Evolutionary conservation across 139 green algal species (phyloP).

Genomic region (Volvox reticuliferus): DNA sequence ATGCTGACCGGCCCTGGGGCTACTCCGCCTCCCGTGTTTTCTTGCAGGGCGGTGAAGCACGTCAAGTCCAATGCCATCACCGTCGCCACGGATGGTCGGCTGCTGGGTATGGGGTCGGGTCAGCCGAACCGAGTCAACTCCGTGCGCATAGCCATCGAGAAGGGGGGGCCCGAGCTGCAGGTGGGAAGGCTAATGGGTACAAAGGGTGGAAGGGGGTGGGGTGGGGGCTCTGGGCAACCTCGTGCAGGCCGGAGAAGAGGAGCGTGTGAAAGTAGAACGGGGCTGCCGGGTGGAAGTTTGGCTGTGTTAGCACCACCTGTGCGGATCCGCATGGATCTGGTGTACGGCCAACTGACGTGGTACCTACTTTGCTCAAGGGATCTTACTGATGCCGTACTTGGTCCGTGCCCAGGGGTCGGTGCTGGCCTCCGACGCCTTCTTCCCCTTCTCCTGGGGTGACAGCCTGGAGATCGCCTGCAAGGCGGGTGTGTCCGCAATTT

Average conservation of each 20-base stretch:
- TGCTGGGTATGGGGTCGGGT: constrained; percentile 98
- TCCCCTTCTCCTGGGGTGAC: constrained; percentile 98
- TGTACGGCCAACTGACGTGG: too few species aligned
- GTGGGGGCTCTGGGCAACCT: neutral
- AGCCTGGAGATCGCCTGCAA: constrained; percentile 95
- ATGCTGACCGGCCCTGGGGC: too few species aligned
- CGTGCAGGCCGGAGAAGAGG: neutral
- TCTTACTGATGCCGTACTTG: too few species aligned
- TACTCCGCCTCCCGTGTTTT: neutral
- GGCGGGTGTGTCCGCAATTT: constrained; percentile 95
- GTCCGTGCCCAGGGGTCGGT: constrained; percentile 81
- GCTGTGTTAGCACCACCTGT: too few species aligned
- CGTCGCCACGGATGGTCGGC: constrained; percentile 90
- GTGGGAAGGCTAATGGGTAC: constrained; percentile 37
- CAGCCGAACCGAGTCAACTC: constrained; percentile 99
- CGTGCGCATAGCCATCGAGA: constrained; percentile 95
- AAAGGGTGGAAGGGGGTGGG: neutral
- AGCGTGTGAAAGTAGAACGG: neutral
- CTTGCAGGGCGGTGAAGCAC: constrained; percentile 90
- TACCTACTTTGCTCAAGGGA: too few species aligned
- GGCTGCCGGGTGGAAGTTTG: too few species aligned
- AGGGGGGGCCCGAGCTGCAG: constrained; percentile 88
- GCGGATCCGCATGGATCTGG: too few species aligned
- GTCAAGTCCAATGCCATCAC: constrained; percentile 99
- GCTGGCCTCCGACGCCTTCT: constrained; percentile 98